Evolutionary conservation across 2,329 filamentous ascomycete genomes (phyloP), one percentile per base, ranked within the genome.

Genomic region (Colletotrichum sp.): DNA sequence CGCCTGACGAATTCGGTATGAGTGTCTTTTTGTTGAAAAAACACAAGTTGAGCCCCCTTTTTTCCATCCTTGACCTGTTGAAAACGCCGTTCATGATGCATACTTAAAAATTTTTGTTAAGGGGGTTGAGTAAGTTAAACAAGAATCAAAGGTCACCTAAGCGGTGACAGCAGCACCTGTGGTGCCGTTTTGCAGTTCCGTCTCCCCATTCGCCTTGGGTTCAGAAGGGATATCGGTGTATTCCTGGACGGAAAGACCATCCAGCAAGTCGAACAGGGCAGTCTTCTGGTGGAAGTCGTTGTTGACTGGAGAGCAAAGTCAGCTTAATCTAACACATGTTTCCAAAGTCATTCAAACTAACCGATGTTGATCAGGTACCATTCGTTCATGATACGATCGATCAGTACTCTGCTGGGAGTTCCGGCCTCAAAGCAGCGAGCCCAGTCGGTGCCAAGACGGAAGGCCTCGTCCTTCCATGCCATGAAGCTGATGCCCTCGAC

Each of bases 381-480:
- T 69, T 92, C 93, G 77, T 96, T 93, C 92, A 98, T 97, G 77
- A 99, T 89, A 70, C 91, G 89, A 80, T 96, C 92, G 78, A 99
- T 94, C 77, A 99, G 86, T 77, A 93, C 90, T 70, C 96, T 92
- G 82, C 95, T 98, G 36, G 95, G 92, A 78, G 93, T 96, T 75
- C 89, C 89, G 77, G 93, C 89, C 49, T 96, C 92, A 82, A 98
- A 95, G 84, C 97, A 99, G 81, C 95, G 95, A 27, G 95, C 95
- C 97, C 97, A 99, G 82, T 99, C 96, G 74, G 94, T 91, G 71
- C 97, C 97, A 12, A 99, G 90, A 77, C 95, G 92, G 89, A 96
- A 99, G 19, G 98, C 98, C 86, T 99, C 97, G 80, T 99, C 97
- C 86, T 98, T 98, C 97, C 97, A 99, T 4, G 97, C 97, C 70